These are phyloP conservation scores for Nicotiana noctiflora DNA, from an alignment of 257 asterid species.

Conservation along the genomic window DNA sequence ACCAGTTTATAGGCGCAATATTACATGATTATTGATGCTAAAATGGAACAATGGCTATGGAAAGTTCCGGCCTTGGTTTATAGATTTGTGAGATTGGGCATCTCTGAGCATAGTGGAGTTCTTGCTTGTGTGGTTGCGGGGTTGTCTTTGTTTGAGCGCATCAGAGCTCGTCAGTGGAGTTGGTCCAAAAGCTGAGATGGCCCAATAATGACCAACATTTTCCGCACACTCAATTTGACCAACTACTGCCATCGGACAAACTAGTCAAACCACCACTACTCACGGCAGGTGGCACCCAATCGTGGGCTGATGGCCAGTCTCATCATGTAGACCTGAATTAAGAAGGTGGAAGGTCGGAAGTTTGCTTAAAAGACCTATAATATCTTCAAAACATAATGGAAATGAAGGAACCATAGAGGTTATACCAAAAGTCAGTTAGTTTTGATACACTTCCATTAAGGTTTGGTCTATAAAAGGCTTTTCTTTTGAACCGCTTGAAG, in stretches of 20 bases:
- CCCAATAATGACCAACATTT: neutral
- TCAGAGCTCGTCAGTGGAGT: neutral
- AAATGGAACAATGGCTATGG: neutral
- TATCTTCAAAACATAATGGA: neutral
- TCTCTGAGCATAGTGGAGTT: too few relatives aligned
- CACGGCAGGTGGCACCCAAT: neutral
- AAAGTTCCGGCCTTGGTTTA: too few relatives aligned
- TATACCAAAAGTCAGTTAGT: neutral
- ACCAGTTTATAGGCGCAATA: neutral
- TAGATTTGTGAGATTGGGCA: too few relatives aligned
- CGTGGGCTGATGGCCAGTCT: conserved; percentile 27
- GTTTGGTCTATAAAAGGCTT: neutral
- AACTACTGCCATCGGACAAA: neutral
- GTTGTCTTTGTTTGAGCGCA: too few relatives aligned
- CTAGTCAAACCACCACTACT: conserved; percentile 8
- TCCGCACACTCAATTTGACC: neutral
- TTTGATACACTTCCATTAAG: neutral
- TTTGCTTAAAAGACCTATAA: neutral
- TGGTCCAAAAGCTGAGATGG: neutral
- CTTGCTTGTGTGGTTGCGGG: too few relatives aligned
- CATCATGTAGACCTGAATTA: conserved; percentile 7
- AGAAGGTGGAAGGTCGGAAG: neutral
- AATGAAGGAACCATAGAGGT: neutral
- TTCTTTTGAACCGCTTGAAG: too few relatives aligned
- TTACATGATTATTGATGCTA: neutral